Evolutionary conservation across 2,329 filamentous ascomycete genomes (phyloP), one percentile per base, ranked within the genome.

Genomic region (Emmonsiellopsis sp.): DNA sequence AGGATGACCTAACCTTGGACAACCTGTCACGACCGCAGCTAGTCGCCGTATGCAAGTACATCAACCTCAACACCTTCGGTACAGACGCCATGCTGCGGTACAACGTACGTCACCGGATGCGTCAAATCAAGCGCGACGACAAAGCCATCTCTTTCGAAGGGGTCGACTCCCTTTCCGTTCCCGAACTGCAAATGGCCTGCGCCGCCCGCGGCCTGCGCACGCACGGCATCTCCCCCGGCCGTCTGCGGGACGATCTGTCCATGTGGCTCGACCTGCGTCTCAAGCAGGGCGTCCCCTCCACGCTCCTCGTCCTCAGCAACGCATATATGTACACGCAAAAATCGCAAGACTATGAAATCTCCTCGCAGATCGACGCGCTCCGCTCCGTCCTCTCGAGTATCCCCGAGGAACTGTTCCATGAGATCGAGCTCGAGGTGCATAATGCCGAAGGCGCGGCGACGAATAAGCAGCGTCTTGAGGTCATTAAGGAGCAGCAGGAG

Each of bases 121-220:
- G 92, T 63, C 93, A 98, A 74, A 97, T 97, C 78, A 98, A 98
- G 83, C 86, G 92, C 58, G 93, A 98, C 66, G 93, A 98, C 74
- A 85, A 85, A 60, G 90, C 91, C 58, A 98, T 98, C 67, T 87
- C 84, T 68, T 95, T 86, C 66, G 93, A 98, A 72, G 91, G 93
- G 36, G 86, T 98, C 33, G 90, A 95, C 56, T 91, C 86, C 52
- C 81, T 98, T 51, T 94, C 90, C n/a, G 90, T 97, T 0, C 80
- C 85, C 2, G 93, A 98, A 71, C 80, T 98, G 46, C 93, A 97
- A 75, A 87, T 84, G 65, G 93, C 93, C 1, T 94, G 89, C 68
- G 89, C 89, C 43, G 90, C 87, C 60, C 89, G 93, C 61, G 93
- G 93, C 62, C 87, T 98, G 61, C 86, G 90, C 65, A 95, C 92